Percentiles rank a stretch among this genome's conserved stretches.
phyloP scores from a whole-genome alignment of 495 filamentous ascomycete genomes.

The Penicillium odoratum region DNA sequence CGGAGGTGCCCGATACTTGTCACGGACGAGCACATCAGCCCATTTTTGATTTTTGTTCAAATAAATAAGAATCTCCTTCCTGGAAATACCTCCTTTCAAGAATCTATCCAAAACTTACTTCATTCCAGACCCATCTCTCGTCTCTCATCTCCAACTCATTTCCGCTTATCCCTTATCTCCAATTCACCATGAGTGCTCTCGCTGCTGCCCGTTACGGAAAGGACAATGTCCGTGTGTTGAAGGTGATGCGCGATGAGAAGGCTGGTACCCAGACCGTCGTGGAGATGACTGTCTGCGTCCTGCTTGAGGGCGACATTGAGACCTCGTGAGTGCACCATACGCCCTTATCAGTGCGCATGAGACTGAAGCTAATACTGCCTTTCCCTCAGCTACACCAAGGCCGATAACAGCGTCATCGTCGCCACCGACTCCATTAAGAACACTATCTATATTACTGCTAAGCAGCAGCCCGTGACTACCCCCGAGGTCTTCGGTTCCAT shows the following conservation, averaged over 20 bases:
- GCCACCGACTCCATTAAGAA: conserved; percentile 99
- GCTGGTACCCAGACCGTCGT: conserved; percentile 79
- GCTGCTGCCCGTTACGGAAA: conserved; percentile 84
- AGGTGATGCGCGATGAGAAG: conserved; percentile 77
- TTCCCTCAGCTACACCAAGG: conserved; percentile 72
- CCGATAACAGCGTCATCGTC: conserved; percentile 93
- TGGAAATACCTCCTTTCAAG: background rate
- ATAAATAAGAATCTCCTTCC: conserved; percentile 18
- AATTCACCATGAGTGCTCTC: conserved; percentile 44
- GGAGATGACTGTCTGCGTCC: conserved; percentile 90
- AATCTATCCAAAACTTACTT: background rate
- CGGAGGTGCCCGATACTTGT: conserved; percentile 45
- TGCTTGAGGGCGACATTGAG: conserved; percentile 90
- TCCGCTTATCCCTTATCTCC: conserved; percentile 5
- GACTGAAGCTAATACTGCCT: conserved; percentile 2
- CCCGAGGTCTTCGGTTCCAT: conserved; percentile 90
- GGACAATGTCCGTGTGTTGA: conserved; percentile 98
- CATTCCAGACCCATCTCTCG: background rate
- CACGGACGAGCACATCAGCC: conserved; percentile 19
- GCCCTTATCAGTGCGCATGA: conserved; percentile 5
- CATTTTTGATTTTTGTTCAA: conserved; percentile 10
- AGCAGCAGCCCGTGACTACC: conserved; percentile 88
- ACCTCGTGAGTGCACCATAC: conserved; percentile 60
- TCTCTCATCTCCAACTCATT: background rate
- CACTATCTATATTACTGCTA: conserved; percentile 91